Percentiles rank a stretch among this genome's conserved stretches.
Conservation (phyloP, 257 asterid species). For the Nicotiana obtusifolia region DNA sequence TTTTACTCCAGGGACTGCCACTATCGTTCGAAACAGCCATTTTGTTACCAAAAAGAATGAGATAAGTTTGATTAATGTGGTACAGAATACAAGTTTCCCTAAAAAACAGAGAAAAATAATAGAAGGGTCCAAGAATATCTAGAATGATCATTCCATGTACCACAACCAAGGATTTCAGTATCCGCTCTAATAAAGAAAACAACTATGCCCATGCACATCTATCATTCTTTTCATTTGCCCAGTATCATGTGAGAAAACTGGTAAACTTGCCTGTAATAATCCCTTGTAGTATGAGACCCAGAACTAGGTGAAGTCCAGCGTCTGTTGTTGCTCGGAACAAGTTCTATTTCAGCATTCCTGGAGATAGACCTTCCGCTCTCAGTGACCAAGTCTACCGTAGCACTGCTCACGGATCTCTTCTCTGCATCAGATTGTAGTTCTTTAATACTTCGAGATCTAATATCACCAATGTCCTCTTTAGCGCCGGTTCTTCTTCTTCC, state of each 20-base stretch:
- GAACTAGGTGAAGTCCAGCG: conserved; percentile 73
- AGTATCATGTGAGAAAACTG: background rate
- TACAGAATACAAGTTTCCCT: no score
- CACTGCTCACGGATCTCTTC: conserved; percentile 42
- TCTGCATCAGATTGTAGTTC: conserved; percentile 64
- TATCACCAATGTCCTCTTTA: conserved; percentile 60
- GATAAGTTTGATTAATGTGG: no score
- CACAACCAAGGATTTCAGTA: no score
- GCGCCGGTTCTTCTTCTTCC: conserved; percentile 61
- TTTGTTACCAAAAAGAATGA: no score
- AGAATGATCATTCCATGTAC: no score
- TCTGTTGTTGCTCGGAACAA: conserved; percentile 46
- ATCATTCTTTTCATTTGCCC: no score
- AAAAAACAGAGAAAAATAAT: no score
- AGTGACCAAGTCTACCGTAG: conserved; percentile 36
- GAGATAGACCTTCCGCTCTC: conserved; percentile 69
- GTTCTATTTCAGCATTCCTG: conserved; percentile 57
- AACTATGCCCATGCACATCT: no score
- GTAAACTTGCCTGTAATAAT: conserved; percentile 54
- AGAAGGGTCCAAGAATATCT: no score
- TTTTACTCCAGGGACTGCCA: no score
- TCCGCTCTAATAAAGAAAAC: no score
- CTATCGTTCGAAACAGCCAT: no score
- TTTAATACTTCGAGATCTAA: conserved; percentile 58
- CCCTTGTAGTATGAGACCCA: conserved; percentile 56